A percentile compares a stretch with the other conserved stretches of the same genome.
Conservation (phyloP, 345 rosid species). For the Heritiera littoralis region DNA sequence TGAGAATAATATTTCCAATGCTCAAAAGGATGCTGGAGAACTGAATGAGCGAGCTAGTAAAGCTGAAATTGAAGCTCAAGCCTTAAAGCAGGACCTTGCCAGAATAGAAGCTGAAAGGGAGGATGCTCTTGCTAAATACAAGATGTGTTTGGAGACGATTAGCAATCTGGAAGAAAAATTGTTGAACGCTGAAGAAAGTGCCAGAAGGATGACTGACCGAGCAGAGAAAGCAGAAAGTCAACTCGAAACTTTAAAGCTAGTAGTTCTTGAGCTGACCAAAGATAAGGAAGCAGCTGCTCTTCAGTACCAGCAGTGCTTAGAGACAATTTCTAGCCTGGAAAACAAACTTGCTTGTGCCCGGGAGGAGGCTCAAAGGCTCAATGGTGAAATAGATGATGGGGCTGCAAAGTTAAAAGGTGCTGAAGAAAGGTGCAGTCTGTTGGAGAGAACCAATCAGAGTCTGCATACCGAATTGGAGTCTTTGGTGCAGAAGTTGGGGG, state of each 20-base stretch:
- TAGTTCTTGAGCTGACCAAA: constrained; percentile 51
- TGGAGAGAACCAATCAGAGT: constrained; percentile 79
- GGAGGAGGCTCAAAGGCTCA: constrained; percentile 75
- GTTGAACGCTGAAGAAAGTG: constrained; percentile 59
- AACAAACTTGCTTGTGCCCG: constrained; percentile 54
- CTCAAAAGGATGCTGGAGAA: constrained; percentile 63
- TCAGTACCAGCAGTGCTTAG: constrained; percentile 75
- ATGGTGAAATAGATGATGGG: constrained; percentile 65
- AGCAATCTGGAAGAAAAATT: constrained; percentile 62
- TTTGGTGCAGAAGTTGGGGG: constrained; percentile 55
- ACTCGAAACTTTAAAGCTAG: constrained; percentile 67
- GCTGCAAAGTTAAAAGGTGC: constrained; percentile 65
- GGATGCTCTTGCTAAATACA: constrained; percentile 54
- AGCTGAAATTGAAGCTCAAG: constrained; percentile 60
- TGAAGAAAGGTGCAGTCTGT: constrained; percentile 74
- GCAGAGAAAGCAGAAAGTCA: constrained; percentile 70
- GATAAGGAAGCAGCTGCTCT: constrained; percentile 70
- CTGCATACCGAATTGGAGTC: constrained; percentile 72
- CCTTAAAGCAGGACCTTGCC: constrained; percentile 60
- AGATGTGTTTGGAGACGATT: constrained; percentile 56
- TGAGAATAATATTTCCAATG: constrained; percentile 52
- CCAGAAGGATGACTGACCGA: constrained; percentile 44
- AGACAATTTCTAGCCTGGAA: constrained; percentile 68
- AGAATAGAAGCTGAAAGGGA: constrained; percentile 70
- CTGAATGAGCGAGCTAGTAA: constrained; percentile 55